phyloP scores from a whole-genome alignment of 2,329 filamentous ascomycete genomes.

The Trichoderma hamatum region DNA sequence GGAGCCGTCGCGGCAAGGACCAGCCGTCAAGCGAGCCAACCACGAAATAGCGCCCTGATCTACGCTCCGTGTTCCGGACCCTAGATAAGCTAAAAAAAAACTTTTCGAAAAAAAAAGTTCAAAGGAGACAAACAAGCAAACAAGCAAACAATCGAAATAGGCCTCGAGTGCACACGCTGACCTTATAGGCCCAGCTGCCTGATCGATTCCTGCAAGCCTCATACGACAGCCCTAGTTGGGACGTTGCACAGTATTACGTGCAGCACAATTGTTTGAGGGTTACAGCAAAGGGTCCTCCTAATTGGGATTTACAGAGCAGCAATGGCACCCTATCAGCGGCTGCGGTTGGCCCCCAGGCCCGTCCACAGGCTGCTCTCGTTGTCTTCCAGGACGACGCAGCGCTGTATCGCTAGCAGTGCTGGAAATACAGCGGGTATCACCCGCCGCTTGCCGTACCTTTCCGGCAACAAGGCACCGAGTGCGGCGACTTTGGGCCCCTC shows the following conservation, averaged over 20 bases:
- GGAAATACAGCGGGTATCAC: neutral
- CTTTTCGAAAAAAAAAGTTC: neutral
- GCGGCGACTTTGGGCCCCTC: conserved; percentile 8
- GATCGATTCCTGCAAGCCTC: neutral
- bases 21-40: conserved; percentile 4
- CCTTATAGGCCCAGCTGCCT: neutral
- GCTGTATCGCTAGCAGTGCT: neutral
- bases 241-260: neutral
- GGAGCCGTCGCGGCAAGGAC: conserved; percentile 10
- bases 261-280: neutral
- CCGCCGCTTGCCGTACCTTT: conserved; percentile 23
- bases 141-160: neutral
- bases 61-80: neutral
- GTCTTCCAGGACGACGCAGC: neutral
- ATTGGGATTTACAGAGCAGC: neutral
- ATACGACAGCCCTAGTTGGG: neutral
- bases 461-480: conserved; percentile 6
- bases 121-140: neutral
- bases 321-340: conserved; percentile 25
- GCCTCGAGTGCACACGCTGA: neutral
- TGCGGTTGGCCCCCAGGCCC: conserved; percentile 3
- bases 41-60: conserved; percentile 4
- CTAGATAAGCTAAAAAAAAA: conserved; percentile 5
- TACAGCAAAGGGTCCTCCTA: neutral
- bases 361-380: neutral